Evolutionary conservation across 805 yeast species (phyloP).

Genomic region (Cyberlindnera xylosilytica): DNA sequence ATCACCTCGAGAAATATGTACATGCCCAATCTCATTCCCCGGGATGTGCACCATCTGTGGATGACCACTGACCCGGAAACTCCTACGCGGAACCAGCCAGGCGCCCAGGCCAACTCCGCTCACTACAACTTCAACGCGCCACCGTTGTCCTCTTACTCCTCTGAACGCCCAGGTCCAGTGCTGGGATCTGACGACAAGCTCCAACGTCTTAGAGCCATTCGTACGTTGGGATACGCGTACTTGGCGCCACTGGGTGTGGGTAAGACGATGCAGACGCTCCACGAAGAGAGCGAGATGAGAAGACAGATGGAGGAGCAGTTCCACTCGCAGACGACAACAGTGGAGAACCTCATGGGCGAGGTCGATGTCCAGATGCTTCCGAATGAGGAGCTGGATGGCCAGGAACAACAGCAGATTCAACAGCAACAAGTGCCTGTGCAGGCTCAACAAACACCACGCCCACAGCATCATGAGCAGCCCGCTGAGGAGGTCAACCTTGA

Average conservation of each 20-base stretch:
- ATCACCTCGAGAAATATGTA: constrained; percentile 34
- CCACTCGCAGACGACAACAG: constrained; percentile 25
- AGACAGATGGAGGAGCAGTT: constrained; percentile 28
- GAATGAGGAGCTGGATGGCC: neutral
- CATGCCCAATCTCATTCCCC: constrained; percentile 43
- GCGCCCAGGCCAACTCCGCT: neutral
- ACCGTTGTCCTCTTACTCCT: constrained; percentile 52
- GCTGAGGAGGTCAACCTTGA: constrained; percentile 8
- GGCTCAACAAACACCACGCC: neutral
- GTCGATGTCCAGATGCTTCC: constrained; percentile 16
- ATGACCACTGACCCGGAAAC: constrained; percentile 9
- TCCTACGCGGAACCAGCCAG: neutral
- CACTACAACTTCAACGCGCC: constrained; percentile 38
- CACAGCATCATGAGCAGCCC: neutral
- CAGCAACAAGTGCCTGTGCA: constrained; percentile 2
- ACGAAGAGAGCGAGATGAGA: constrained; percentile 29
- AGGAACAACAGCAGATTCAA: neutral
- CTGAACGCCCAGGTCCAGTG: constrained; percentile 39
- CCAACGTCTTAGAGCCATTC: constrained; percentile 30
- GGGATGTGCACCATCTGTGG: constrained; percentile 47
- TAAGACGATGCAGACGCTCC: constrained; percentile 46
- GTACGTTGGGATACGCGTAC: constrained; percentile 44
- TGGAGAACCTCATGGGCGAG: constrained; percentile 31
- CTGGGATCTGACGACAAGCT: constrained; percentile 13
- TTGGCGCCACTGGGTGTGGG: constrained; percentile 59